Evolutionary conservation across 2,329 filamentous ascomycete species (phyloP).

Genomic region (Cephalotrichum gorgonifer): DNA sequence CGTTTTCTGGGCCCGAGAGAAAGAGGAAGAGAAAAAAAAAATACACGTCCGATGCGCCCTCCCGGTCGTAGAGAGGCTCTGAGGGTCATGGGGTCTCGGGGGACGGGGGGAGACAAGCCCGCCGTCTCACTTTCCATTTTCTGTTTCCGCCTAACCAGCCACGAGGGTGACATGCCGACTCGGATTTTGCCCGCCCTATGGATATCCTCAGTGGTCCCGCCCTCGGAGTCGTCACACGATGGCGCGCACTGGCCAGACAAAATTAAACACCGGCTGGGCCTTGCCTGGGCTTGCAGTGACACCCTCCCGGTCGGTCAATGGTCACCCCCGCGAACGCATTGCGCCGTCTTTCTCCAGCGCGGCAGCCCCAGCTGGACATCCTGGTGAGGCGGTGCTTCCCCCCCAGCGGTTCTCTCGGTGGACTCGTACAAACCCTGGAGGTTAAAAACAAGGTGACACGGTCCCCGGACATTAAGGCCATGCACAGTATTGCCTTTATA

Average conservation of each 20-base stretch:
- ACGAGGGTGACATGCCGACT: not conserved
- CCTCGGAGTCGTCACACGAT: not conserved
- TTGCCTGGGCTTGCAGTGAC: not conserved
- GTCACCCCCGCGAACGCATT: not conserved
- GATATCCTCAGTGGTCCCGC: not conserved
- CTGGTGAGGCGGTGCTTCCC: not conserved
- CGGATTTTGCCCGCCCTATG: too few species aligned
- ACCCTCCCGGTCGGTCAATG: not conserved
- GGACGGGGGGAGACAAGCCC: too few species aligned
- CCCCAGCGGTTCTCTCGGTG: not conserved
- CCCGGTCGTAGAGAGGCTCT: not conserved
- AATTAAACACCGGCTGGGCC: too few species aligned
- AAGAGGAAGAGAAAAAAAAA: too few species aligned
- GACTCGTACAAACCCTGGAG: too few species aligned
- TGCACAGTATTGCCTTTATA: too few species aligned
- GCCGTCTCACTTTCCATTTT: not conserved
- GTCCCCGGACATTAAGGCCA: not conserved
- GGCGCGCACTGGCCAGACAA: not conserved
- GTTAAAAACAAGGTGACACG: not conserved
- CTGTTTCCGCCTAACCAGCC: not conserved
- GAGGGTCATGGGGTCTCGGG: too few species aligned
- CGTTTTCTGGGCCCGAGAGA: too few species aligned
- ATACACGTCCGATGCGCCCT: too few species aligned
- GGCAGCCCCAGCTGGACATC: not conserved
- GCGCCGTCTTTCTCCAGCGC: too few species aligned